Evolutionary conservation across 805 yeast genomes (phyloP), one percentile per base, ranked within the genome.

Genomic region (Candida stauntonica): DNA sequence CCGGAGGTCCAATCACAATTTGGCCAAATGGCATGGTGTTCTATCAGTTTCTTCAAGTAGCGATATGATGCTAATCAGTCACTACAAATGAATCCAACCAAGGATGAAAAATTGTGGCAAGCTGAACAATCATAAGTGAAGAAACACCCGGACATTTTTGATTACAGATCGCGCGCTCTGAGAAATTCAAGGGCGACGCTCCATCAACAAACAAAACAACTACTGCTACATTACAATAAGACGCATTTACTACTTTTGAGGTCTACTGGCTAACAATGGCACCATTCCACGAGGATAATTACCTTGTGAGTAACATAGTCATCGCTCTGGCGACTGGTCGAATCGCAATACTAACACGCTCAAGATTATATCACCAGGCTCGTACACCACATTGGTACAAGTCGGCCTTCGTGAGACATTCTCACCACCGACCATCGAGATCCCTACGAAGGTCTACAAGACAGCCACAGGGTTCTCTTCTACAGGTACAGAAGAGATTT

Each of bases 1-100:
- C 99, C 1, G 99, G 99, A 0, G 99, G 98, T 0, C 99, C 99
- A 27, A 93, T 87, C 8, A 91, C 89, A 8, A 93, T 76, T 63
- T 93, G 96, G 4, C 95, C 96, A 61, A 85, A 85, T 13, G 50
- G 47, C 50, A 46, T 46, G 16, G 26, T 15, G 12, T 26, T 9
- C 13, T 26, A 6, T 26, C 11, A 21, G 24, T 21, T n/a, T n/a
- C n/a, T n/a, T n/a, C n/a, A n/a, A n/a, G n/a, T n/a, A n/a, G n/a
- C n/a, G n/a, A n/a, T n/a, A n/a, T n/a, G n/a, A n/a, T n/a, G n/a
- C n/a, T n/a, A n/a, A n/a, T n/a, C n/a, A n/a, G n/a, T n/a, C n/a
- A n/a, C n/a, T n/a, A n/a, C n/a, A n/a, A n/a, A n/a, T n/a, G n/a
- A n/a, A n/a, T n/a, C n/a, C n/a, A n/a, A n/a, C n/a, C n/a, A n/a